Evolutionary conservation across 352 stramenopile species (phyloP), one percentile per base, ranked within the genome.

Genomic region (Pythium brassicae): DNA sequence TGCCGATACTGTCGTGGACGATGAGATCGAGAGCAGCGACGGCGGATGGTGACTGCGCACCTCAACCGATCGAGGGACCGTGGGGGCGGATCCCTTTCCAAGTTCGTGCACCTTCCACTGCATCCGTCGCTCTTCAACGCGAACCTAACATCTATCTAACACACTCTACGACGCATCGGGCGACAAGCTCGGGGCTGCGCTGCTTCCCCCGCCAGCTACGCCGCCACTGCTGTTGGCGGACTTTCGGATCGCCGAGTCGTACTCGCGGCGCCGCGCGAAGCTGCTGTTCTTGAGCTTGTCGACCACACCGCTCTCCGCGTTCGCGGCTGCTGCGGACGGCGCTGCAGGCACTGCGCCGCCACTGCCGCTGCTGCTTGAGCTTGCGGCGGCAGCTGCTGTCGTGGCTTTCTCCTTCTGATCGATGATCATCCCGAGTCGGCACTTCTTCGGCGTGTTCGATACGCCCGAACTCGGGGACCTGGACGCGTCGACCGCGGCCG

Each of bases 221-320:
- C 35, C 45, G 23, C 20, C 19, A 35, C 37, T 63, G 40, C 37
- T 29, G 42, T 23, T 56, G 14, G 32, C 43, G 2, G 49, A 60
- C 63, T 73, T 81, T 12, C 79, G 62, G 49, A 89, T 86, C 22
- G 63, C 61, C n/a, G 72, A 74, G 45, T 87, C 79, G 53, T 89
- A 89, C 60, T 89, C 79, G 62, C 79, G 78, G 42, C 79, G 68
- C 27, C 74, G 69, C 7, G 73, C 77, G 57, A 89, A 89, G 57
- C 79, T 89, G 54, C 79, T 89, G 45, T 79, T 81, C 54, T 85
- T 87, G 48, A 89, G 74, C 26, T 78, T 80, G 29, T 86, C 78
- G 23, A 58, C 23, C 17, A 57, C 10, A 20, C 37, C 29, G 15
- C 59, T 54, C 2, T 59, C 46, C 1, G 46, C 25, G 19, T 39